These are phyloP conservation scores for Euptelea pleiosperma DNA, from an alignment of 164 flowering plant species.

Conservation along the genomic window DNA sequence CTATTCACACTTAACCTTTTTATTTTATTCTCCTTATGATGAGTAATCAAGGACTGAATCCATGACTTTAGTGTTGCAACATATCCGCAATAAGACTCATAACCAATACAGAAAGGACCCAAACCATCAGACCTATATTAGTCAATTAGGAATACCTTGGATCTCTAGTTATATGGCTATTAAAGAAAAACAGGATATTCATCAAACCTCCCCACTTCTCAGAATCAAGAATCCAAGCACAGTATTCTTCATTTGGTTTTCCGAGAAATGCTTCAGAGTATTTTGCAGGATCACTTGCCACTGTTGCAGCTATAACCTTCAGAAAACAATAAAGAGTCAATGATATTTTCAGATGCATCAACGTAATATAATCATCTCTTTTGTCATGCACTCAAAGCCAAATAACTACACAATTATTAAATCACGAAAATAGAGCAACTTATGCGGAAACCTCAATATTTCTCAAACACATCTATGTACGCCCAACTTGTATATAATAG, in stretches of 20 bases:
- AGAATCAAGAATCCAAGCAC: conserved; percentile 84
- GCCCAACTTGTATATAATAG: not conserved
- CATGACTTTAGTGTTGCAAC: no score
- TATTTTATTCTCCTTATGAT: no score
- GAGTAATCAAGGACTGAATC: no score
- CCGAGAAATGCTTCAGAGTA: conserved; percentile 91
- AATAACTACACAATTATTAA: no score
- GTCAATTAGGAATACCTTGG: not conserved
- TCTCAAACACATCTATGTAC: not conserved
- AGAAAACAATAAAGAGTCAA: conserved; percentile 15
- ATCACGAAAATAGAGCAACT: no score
- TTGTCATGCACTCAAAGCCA: no score
- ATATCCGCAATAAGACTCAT: not conserved
- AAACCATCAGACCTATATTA: conserved; percentile 3
- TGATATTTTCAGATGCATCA: no score
- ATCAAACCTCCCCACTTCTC: conserved; percentile 95
- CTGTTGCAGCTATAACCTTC: conserved; percentile 96
- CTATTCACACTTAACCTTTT: no score
- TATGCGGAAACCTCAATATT: not conserved
- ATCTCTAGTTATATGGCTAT: not conserved
- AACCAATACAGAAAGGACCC: not conserved
- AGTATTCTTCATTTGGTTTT: conserved; percentile 79
- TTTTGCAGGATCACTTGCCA: conserved; percentile 69
- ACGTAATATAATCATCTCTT: no score
- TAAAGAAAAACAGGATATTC: not conserved